A percentile compares a stretch with the other conserved stretches of the same genome.
Evolutionary conservation across 306 rosid genomes (phyloP).

Genomic region (Senna tora): DNA sequence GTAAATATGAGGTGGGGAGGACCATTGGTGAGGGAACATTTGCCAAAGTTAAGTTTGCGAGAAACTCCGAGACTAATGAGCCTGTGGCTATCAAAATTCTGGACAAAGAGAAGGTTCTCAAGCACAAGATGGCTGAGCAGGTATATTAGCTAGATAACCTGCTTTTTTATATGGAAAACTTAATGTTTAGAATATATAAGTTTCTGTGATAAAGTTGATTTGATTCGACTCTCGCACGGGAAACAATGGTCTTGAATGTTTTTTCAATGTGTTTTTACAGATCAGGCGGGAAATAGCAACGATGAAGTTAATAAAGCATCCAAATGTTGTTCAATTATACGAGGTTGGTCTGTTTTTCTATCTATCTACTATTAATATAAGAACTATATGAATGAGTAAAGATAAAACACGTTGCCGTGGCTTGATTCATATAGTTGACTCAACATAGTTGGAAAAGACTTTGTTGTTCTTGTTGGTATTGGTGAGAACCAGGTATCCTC

Average conservation of each 20-base stretch:
- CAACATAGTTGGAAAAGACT: too few relatives aligned
- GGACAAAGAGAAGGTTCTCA: constrained; percentile 96
- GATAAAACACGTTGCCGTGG: too few relatives aligned
- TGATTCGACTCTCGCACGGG: constrained; percentile 25
- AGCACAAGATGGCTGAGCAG: constrained; percentile 99
- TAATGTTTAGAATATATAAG: background rate
- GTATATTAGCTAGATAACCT: too few relatives aligned
- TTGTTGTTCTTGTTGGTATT: too few relatives aligned
- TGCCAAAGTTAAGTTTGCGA: constrained; percentile 93
- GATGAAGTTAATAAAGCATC: constrained; percentile 97
- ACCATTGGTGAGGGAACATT: constrained; percentile 98
- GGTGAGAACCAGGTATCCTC: too few relatives aligned
- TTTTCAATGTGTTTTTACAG: constrained; percentile 51
- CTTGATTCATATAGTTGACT: too few relatives aligned
- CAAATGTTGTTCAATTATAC: constrained; percentile 77
- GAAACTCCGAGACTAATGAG: constrained; percentile 77
- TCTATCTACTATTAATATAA: too few relatives aligned
- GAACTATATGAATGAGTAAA: too few relatives aligned
- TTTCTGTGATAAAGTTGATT: constrained; percentile 8
- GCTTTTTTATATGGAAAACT: background rate
- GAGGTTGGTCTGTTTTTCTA: constrained; percentile 88
- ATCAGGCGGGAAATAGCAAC: constrained; percentile 91
- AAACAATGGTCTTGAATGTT: constrained; percentile 16
- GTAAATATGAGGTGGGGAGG: constrained; percentile 93
- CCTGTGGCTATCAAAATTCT: constrained; percentile 90